Evolutionary conservation across 1,284 basidiomycete genomes (phyloP).

Genomic region (Microbotryomycetes sp.): DNA sequence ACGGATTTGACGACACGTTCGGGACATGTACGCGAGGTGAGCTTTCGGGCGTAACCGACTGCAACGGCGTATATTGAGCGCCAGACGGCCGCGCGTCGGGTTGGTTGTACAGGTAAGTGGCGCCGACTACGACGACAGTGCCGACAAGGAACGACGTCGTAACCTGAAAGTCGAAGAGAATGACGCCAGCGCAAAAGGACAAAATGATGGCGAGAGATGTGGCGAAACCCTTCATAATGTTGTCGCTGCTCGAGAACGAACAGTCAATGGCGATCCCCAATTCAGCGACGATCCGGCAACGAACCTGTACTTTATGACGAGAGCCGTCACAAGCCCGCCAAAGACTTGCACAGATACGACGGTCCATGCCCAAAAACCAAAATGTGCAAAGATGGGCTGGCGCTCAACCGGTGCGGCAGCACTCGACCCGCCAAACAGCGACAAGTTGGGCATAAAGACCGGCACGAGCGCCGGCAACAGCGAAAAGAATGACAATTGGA

Average conservation of each 20-base stretch:
- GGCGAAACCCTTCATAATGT: conserved; percentile 85
- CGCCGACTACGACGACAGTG: conserved; percentile 68
- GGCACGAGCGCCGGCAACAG: conserved; percentile 82
- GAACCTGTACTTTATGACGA: conserved; percentile 51
- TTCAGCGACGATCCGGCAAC: conserved; percentile 30
- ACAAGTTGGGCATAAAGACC: conserved; percentile 53
- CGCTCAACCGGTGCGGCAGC: neutral
- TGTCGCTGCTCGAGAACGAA: conserved; percentile 49
- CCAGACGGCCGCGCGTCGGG: conserved; percentile 32
- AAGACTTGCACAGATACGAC: conserved; percentile 77
- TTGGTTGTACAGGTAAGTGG: conserved; percentile 86
- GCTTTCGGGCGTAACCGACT: neutral
- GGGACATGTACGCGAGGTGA: neutral
- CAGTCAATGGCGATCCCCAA: neutral
- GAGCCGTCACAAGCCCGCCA: conserved; percentile 80
- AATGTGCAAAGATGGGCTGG: conserved; percentile 57
- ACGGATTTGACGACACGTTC: neutral
- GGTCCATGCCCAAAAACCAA: conserved; percentile 83
- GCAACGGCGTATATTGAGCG: neutral
- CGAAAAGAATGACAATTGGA: conserved; percentile 90
- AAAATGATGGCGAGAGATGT: conserved; percentile 87
- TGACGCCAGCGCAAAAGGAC: conserved; percentile 81
- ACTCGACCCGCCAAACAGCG: conserved; percentile 18
- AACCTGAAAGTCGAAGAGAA: conserved; percentile 78
- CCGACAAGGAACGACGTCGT: conserved; percentile 77